These are phyloP conservation scores for Zymoseptoria passerinii DNA, from an alignment of 2,329 filamentous ascomycete species.

Conservation along the genomic window DNA sequence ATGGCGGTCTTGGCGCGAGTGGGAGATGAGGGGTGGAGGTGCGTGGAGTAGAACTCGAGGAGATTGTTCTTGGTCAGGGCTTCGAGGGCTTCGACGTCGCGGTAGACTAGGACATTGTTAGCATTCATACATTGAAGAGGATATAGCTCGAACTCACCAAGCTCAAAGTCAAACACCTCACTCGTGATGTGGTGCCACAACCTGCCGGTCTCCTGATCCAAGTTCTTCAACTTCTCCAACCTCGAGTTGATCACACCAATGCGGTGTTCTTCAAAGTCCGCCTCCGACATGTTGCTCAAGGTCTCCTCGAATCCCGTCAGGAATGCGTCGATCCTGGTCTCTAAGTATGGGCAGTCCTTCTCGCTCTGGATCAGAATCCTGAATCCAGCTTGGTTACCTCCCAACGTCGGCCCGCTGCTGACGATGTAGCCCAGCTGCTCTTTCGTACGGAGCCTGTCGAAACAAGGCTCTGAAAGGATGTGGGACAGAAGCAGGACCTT, in stretches of 20 bases:
- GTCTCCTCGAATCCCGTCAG: constrained; percentile 57
- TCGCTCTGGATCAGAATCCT: constrained; percentile 92
- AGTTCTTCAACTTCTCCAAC: constrained; percentile 85
- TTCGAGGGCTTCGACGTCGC: constrained; percentile 68
- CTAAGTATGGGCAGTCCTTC: constrained; percentile 71
- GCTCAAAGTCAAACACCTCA: constrained; percentile 84
- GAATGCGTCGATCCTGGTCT: constrained; percentile 81
- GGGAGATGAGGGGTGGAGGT: constrained; percentile 65
- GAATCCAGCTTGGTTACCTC: constrained; percentile 70
- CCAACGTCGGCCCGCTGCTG: constrained; percentile 66
- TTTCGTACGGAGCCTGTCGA: constrained; percentile 90
- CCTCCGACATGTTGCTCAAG: constrained; percentile 66
- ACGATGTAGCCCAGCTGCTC: constrained; percentile 97
- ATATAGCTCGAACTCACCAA: constrained; percentile 50
- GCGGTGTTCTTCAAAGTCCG: constrained; percentile 86
- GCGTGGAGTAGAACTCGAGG: constrained; percentile 65
- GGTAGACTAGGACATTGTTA: constrained; percentile 47
- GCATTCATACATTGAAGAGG: background rate
- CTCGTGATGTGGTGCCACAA: constrained; percentile 79
- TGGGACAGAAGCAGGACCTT: constrained; percentile 77
- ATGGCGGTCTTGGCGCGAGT: constrained; percentile 75
- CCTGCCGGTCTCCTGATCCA: constrained; percentile 71
- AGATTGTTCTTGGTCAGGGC: constrained; percentile 71
- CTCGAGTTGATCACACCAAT: constrained; percentile 78
- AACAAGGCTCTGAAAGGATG: constrained; percentile 85